Evolutionary conservation across 2,329 filamentous ascomycete genomes (phyloP), one percentile per base, ranked within the genome.

Genomic region (Calonectria hongkongensis): DNA sequence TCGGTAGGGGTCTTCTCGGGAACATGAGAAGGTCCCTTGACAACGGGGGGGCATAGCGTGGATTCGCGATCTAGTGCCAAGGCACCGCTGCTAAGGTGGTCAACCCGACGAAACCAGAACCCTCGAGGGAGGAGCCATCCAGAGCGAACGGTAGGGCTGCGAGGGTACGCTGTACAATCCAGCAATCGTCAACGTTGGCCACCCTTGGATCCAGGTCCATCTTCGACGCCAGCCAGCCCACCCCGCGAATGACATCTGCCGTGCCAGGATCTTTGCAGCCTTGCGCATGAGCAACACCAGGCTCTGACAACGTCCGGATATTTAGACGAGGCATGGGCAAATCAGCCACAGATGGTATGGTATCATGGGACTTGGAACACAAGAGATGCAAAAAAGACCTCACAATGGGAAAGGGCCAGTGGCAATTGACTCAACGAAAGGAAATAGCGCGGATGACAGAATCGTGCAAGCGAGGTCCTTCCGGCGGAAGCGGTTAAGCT

Each of bases 201-300:
- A 74, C 74, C 72, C 71, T 68, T 67, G 66, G 48, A 51, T 58
- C 65, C 73, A 74, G 71, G 45, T 74, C 66, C 68, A 72, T 73
- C 64, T 58, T 64, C 69, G 73, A 72, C 74, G 73, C 74, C 75
- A 79, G 68, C 66, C 64, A 74, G 74, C 75, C 76, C 78, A 79
- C 71, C 75, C 77, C 77, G 76, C 78, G 76, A 74, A 72, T 75
- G 73, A 66, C 75, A 79, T 74, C 68, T 80, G 73, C 78, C 77
- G 74, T 62, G 70, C 74, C 73, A 81, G 79, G 79, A 75, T 79
- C 66, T 72, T 64, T 75, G 74, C 77, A 79, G 78, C 76, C 74
- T 79, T 72, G 77, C 78, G 74, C 76, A 79, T 75, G 73, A 75
- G 72, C 70, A 70, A 68, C 72, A 73, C 68, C 67, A 62, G 56